Base-by-base conservation (phyloP, 225 moss, liverwort and hornwort genomes). In the Rhytidiadelphus loreus region DNA sequence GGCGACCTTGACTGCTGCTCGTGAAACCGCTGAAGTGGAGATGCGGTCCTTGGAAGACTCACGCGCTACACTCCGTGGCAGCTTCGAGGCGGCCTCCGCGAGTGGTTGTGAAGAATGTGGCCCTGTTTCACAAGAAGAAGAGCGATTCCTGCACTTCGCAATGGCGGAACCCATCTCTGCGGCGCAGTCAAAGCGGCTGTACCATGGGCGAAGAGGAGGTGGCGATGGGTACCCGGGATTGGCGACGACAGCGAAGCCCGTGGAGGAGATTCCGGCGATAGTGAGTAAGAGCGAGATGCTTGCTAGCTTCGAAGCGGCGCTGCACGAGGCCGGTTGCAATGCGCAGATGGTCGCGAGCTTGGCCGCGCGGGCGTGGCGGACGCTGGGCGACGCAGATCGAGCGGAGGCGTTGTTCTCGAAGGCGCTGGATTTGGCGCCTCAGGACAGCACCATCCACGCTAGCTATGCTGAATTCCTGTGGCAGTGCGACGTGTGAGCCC, bases 381-480 rank as follows among this genome's bases (percentile, higher is more conserved):
- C 1, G 9, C 53, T 89, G 74, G 89, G 83, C 4, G 83, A 92
- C 37, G 82, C 78, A 1, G 80, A 91, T 25, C 72, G 56, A 53
- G 93, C 93, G 16, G 82, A 90, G 85, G 85, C 73, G 75, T 53
- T 93, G 35, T 91, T 33, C 79, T 5, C 60, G 72, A 77, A 70
- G 63, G 91, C 91, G 24, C 65, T 91, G 29, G 80, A 78, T 39
- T 20, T 91, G 85, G 90, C 87, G 3, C 90, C 91, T 3, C 63
- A 79, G 29, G 73, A 90, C 65, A 65, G 56, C 87, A 37, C 84
- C 79, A 87, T 89, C 43, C 91, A 88, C 33, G 90, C 93, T 9
- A 87, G 85, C 88, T 88, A 83, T 28, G 91, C 88, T 12, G 66
- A 89, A 39, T 91, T 93, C 66, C 30, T 93, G 10, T 87, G 93